These are phyloP conservation scores for Backusella liffmaniae DNA, from an alignment of 192 early-diverging fungal species.

Conservation along the genomic window DNA sequence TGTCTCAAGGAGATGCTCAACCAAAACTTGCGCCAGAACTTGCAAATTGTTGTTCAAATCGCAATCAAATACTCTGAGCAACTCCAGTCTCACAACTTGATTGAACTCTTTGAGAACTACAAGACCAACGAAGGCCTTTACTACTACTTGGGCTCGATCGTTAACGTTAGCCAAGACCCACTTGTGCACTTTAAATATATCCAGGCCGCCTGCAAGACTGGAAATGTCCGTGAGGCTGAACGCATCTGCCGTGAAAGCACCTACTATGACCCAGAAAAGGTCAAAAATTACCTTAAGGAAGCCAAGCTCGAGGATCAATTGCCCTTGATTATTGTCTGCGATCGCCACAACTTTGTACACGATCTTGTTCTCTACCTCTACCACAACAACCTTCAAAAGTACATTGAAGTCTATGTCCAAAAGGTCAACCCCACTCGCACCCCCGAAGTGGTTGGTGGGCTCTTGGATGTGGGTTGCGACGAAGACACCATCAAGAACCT, in stretches of 20 bases:
- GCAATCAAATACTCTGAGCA: slow-evolving; percentile 98
- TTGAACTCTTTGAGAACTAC: slow-evolving; percentile 90
- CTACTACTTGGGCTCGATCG: slow-evolving; percentile 95
- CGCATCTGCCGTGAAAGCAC: slow-evolving; percentile 96
- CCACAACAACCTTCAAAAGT: slow-evolving; percentile 91
- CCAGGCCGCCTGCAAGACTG: slow-evolving; percentile 88
- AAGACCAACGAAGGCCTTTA: slow-evolving; percentile 94
- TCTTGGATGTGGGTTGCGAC: slow-evolving; percentile 98
- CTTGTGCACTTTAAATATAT: slow-evolving; percentile 99
- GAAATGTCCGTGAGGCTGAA: slow-evolving; percentile 97
- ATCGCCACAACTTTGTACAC: slow-evolving; percentile 96
- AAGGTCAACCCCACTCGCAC: slow-evolving; percentile 95
- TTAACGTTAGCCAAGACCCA: slow-evolving; percentile 92
- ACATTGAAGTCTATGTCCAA: slow-evolving; percentile 99
- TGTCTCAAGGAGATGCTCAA: slow-evolving; percentile 93
- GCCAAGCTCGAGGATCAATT: slow-evolving; percentile 94
- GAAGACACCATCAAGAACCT: slow-evolving; percentile 91
- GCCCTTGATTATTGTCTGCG: slow-evolving; percentile 98
- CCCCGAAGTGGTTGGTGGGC: slow-evolving; percentile 91
- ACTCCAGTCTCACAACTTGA: slow-evolving; percentile 82
- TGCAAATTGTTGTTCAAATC: slow-evolving; percentile 93
- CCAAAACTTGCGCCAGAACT: slow-evolving; percentile 90
- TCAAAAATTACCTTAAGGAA: slow-evolving; percentile 99
- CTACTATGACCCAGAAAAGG: slow-evolving; percentile 96
- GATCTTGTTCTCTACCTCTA: slow-evolving; percentile 96